phyloP scores from a whole-genome alignment of 106 monocot genomes.

The Dioscorea alata region DNA sequence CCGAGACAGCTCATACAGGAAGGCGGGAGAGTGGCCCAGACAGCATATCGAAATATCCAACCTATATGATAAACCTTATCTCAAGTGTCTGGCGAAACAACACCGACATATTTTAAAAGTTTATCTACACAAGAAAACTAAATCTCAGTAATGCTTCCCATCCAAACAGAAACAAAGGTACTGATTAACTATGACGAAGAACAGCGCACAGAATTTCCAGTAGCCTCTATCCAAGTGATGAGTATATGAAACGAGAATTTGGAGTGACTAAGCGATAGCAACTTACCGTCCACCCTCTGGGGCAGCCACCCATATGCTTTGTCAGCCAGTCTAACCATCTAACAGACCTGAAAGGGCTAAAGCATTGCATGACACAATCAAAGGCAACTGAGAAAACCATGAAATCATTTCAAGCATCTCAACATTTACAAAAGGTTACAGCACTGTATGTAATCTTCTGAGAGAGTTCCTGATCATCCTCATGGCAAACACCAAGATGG shows the following conservation, averaged over 20 bases:
- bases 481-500: slow-evolving; percentile 13
- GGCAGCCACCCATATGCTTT: not conserved
- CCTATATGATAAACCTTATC: too few relatives aligned
- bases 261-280: not conserved
- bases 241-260: not conserved
- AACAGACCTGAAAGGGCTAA: slow-evolving; percentile 3
- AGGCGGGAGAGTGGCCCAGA: too few relatives aligned
- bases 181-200: not conserved
- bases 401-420: slow-evolving; percentile 24
- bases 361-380: not conserved
- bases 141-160: too few relatives aligned
- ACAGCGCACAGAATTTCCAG: not conserved
- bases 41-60: too few relatives aligned
- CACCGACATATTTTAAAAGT: too few relatives aligned
- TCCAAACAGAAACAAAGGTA: too few relatives aligned
- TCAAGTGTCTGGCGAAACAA: too few relatives aligned
- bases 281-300: slow-evolving; percentile 9
- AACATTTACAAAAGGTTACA: slow-evolving; percentile 35
- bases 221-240: not conserved
- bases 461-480: slow-evolving; percentile 15
- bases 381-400: slow-evolving; percentile 13
- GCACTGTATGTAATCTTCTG: slow-evolving; percentile 2
- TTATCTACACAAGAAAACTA: too few relatives aligned
- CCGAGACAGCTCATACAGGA: too few relatives aligned
- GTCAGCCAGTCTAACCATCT: slow-evolving; percentile 2